Conservation (phyloP, 257 asterid species). For the Solanum pimpinellifolium region DNA sequence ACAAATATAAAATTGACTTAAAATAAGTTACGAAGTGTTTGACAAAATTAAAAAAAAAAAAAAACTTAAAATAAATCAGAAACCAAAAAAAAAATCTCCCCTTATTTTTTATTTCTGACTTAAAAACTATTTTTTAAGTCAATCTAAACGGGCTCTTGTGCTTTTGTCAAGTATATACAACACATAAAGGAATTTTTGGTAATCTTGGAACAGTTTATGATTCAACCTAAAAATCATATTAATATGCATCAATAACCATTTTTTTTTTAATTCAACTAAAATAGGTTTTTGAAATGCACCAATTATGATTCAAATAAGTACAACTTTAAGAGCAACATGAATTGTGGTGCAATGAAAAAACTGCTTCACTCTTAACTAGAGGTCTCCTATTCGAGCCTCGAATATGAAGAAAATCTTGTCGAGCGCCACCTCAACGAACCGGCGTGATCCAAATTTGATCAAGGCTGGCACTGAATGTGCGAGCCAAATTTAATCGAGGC, state of each 20-base stretch:
- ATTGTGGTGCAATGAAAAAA: fast-evolving
- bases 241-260: background rate
- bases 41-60: no score
- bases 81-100: no score
- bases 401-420: background rate
- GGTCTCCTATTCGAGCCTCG: background rate
- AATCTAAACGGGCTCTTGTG: no score
- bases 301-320: background rate
- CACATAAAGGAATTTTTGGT: no score
- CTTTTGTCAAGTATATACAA: no score
- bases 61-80: no score
- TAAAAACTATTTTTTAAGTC: no score
- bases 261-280: background rate
- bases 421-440: fast-evolving
- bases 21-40: no score
- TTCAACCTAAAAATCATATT: background rate
- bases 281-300: background rate
- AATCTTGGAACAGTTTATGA: background rate
- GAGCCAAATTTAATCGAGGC: background rate
- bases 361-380: background rate
- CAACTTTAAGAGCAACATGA: background rate
- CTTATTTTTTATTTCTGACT: no score
- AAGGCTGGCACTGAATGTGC: fast-evolving
- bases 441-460: fast-evolving
- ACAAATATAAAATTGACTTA: no score